Evolutionary conservation across 257 asterid species (phyloP).

Genomic region (Datura wrightii): DNA sequence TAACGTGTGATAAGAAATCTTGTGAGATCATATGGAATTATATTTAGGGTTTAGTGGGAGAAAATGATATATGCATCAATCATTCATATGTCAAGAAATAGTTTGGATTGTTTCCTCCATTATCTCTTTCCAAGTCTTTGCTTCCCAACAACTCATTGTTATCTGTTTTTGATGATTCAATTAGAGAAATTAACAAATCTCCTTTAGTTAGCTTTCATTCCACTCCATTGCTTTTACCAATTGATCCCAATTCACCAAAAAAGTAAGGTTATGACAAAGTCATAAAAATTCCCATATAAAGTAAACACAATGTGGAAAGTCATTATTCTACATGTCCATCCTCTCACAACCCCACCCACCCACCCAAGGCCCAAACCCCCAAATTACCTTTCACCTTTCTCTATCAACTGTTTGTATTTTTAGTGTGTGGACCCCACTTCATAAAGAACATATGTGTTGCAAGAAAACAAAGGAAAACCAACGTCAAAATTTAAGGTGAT

Average conservation of each 20-base stretch:
- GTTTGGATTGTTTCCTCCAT: constrained; percentile 28
- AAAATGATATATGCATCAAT: constrained; percentile 22
- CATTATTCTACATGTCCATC: neutral
- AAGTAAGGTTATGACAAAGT: constrained; percentile 20
- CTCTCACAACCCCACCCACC: neutral
- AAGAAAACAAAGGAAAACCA: constrained; percentile 16
- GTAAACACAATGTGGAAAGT: constrained; percentile 30
- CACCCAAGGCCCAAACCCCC: neutral
- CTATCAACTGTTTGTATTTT: neutral
- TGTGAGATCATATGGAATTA: constrained; percentile 30
- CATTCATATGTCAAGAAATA: constrained; percentile 15
- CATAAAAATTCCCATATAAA: constrained; percentile 30
- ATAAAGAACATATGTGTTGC: constrained; percentile 17
- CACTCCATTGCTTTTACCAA: constrained; percentile 22
- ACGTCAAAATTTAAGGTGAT: neutral
- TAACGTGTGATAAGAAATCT: constrained; percentile 1
- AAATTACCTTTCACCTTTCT: neutral
- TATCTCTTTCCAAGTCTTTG: constrained; percentile 15
- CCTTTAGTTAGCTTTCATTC: constrained; percentile 27
- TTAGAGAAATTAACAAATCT: constrained; percentile 14
- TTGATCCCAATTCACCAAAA: constrained; percentile 24
- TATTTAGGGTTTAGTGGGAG: neutral
- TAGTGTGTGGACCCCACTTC: neutral
- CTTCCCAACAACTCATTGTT: constrained; percentile 5
- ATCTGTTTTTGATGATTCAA: constrained; percentile 13